These are phyloP conservation scores for Vitis vinifera DNA, from an alignment of 164 flowering plant species.

Conservation along the genomic window ASM3070453v1 NC_081815.1:13350501-13351000, in stretches of 20 bases:
- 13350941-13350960: slow-evolving; percentile 85
- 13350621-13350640: no score
- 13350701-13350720: neutral
- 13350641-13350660: no score
- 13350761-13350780: slow-evolving; percentile 60
- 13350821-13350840: slow-evolving; percentile 76
- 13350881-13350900: slow-evolving; percentile 91
- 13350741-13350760: slow-evolving; percentile 87
- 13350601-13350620: no score
- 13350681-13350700: neutral
- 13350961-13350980: slow-evolving; percentile 86
- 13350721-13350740: neutral
- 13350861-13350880: slow-evolving; percentile 82
- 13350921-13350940: slow-evolving; percentile 85
- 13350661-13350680: neutral
- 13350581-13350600: no score
- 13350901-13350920: slow-evolving; percentile 71
- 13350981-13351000: slow-evolving; percentile 76
- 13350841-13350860: slow-evolving; percentile 81
- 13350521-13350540: no score
- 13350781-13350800: slow-evolving; percentile 65
- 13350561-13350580: no score
- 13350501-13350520: no score
- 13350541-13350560: no score
- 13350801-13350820: slow-evolving; percentile 56